Evolutionary conservation across 495 filamentous ascomycete species (phyloP).

Genomic region (Halenospora varia): DNA sequence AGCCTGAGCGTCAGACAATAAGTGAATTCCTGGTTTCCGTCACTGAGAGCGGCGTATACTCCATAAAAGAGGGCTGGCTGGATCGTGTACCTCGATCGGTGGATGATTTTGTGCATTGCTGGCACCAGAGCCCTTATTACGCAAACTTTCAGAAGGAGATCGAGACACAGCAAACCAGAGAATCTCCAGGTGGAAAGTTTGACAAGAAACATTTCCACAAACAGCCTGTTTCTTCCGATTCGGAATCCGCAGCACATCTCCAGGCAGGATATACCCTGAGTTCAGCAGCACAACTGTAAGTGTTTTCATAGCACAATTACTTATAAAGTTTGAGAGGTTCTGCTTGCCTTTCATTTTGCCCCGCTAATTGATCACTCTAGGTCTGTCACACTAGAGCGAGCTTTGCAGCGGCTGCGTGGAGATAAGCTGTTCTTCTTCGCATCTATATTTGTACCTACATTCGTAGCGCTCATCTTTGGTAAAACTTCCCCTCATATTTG

Average conservation of each 20-base stretch:
- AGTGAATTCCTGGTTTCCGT: slow-evolving; percentile 69
- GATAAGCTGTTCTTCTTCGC: slow-evolving; percentile 67
- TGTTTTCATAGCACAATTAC: no score
- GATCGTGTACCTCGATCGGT: slow-evolving; percentile 59
- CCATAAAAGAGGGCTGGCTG: slow-evolving; percentile 54
- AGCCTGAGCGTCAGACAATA: slow-evolving; percentile 48
- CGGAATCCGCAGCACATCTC: slow-evolving; percentile 32
- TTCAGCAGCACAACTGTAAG: neutral
- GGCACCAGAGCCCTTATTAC: slow-evolving; percentile 67
- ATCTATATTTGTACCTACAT: slow-evolving; percentile 63
- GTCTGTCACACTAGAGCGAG: slow-evolving; percentile 49
- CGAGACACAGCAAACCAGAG: slow-evolving; percentile 60
- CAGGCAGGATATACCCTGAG: neutral
- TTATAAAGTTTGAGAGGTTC: no score
- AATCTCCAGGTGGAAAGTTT: no score
- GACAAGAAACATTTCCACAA: no score
- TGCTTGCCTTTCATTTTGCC: no score
- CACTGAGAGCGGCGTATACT: slow-evolving; percentile 58
- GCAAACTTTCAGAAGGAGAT: slow-evolving; percentile 61
- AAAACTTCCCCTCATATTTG: neutral
- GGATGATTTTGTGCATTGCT: slow-evolving; percentile 66
- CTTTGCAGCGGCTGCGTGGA: slow-evolving; percentile 60
- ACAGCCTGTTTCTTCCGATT: no score
- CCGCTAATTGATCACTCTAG: neutral
- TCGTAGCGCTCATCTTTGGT: slow-evolving; percentile 65